phyloP scores from a whole-genome alignment of 2,329 filamentous ascomycete species.

The Xylaria sp. region DNA sequence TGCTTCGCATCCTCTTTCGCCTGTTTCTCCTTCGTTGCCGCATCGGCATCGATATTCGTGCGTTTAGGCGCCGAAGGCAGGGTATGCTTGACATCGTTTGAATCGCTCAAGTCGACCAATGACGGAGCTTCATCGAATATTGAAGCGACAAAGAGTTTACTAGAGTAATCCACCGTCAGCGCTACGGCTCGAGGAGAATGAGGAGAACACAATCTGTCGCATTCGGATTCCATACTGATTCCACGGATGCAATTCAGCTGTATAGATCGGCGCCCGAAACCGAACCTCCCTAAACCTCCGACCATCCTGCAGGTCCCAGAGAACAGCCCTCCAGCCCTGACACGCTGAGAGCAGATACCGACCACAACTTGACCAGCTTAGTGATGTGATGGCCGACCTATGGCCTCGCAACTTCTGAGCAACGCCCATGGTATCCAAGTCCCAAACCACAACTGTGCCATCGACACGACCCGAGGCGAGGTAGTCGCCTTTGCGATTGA shows the following conservation, averaged over 20 bases:
- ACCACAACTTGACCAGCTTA: constrained; percentile 92
- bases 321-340: constrained; percentile 91
- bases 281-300: constrained; percentile 76
- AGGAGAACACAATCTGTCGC: not conserved
- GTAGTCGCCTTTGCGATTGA: constrained; percentile 91
- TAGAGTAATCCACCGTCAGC: constrained; percentile 33
- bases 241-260: constrained; percentile 87
- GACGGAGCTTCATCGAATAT: constrained; percentile 91
- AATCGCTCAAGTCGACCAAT: constrained; percentile 71
- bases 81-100: constrained; percentile 66
- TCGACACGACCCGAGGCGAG: constrained; percentile 91
- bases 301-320: constrained; percentile 79
- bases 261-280: constrained; percentile 90
- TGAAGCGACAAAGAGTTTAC: constrained; percentile 80
- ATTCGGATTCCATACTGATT: constrained; percentile 61
- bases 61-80: constrained; percentile 80
- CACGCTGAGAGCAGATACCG: constrained; percentile 87
- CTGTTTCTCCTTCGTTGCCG: constrained; percentile 71
- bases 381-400: constrained; percentile 84
- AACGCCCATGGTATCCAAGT: constrained; percentile 94
- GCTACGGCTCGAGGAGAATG: not conserved
- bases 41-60: constrained; percentile 62
- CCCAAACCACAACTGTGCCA: constrained; percentile 92
- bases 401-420: constrained; percentile 91
- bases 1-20: constrained; percentile 89